Percentiles rank a stretch among this genome's conserved stretches.
phyloP scores from a whole-genome alignment of 257 asterid species.

The Salvia hispanica region DNA sequence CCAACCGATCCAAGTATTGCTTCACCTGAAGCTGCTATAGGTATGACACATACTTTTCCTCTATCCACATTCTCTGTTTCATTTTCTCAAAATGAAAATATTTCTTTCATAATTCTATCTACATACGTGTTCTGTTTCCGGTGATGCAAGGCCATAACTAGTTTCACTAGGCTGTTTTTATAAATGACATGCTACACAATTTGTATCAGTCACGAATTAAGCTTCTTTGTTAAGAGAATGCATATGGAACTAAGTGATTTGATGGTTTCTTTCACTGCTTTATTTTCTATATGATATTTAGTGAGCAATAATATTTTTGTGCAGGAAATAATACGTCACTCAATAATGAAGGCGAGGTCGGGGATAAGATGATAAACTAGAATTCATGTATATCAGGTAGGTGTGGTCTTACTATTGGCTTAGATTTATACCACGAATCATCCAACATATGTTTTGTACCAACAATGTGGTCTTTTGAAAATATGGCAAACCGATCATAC shows the following conservation, averaged over 20 bases:
- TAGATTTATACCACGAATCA: not conserved
- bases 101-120: too few species aligned
- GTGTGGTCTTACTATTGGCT: not conserved
- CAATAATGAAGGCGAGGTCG: slow-evolving; percentile 6
- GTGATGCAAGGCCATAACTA: not conserved
- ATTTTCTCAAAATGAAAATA: not conserved
- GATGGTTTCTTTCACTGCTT: too few species aligned
- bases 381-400: not conserved
- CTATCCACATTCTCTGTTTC: not conserved
- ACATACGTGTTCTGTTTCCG: not conserved
- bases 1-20: slow-evolving; percentile 29
- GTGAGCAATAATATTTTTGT: not conserved
- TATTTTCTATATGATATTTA: not conserved
- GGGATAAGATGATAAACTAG: not conserved
- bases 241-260: not conserved
- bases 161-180: not conserved
- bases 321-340: slow-evolving; percentile 27
- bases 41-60: slow-evolving; percentile 10
- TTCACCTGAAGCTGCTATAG: slow-evolving; percentile 28
- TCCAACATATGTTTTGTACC: not conserved
- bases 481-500: not conserved
- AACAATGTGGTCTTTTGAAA: not conserved
- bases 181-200: not conserved
- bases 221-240: not conserved
- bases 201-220: not conserved